Evolutionary conservation across 805 yeast genomes (phyloP), one percentile per base, ranked within the genome.

Genomic region (Zygoascus tannicola): DNA sequence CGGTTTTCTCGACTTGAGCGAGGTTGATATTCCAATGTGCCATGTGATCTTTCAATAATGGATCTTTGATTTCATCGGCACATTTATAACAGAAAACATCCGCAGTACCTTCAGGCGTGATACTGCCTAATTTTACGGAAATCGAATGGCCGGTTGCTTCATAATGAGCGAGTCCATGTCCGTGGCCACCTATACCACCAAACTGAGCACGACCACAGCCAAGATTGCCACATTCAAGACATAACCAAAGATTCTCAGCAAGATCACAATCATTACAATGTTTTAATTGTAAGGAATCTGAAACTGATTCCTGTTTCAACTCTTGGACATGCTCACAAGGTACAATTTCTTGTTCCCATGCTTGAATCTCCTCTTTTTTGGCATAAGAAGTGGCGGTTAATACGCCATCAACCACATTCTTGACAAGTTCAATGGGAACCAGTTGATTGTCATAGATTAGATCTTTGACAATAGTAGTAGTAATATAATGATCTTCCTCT

Each of bases 171-270:
- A 90, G 65, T 0, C 95, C 97, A 61, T 92, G 98, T 0, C 95
- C 80, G 57, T 90, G 78, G 4, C 99, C 99, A n/a, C 87, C 81
- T 10, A 83, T 76, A 20, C 94, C 90, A 30, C 97, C 98, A 57
- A 84, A 85, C 62, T 92, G 98, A 26, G 80, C 79, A 51, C 99
- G 70, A 4, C 99, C 99, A 65, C 99, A 92, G 3, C 96, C 96
- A 8, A 87, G 55, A n/a, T 74, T 66, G 1, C 98, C 98, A 71
- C 98, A 92, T 40, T 75, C 74, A 38, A 92, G 64, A 66, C 99
- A 92, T 15, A 92, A 69, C 99, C 99, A 92, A 38, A 92, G 64
- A 58, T 92, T 92, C 51, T 80, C 83, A 23, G 64, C 62, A 50
- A 92, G 67, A 1, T 64, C 70, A 48, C 73, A 68, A n/a, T 47